Evolutionary conservation across 176 grass and related monocot genomes (phyloP), one percentile per base, ranked within the genome.

Genomic region (Metroxylon sagu): DNA sequence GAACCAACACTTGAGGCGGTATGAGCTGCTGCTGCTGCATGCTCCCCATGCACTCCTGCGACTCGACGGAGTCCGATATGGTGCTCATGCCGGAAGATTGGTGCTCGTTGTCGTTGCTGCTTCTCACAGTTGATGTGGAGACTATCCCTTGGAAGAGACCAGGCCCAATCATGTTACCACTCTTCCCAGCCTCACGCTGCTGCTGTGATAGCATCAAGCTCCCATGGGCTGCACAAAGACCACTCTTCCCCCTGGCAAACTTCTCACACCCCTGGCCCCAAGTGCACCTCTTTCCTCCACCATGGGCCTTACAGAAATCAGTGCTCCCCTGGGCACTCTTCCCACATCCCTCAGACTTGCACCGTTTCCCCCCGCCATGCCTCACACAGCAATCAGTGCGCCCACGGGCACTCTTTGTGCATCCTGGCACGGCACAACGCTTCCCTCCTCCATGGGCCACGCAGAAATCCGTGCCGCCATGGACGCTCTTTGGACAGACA

Each of bases 311-410:
- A 59, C 87, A 89, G 74, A 69, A 76, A 52, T 85, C 71, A 2
- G 82, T 90, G 61, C 75, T 85, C 4, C 87, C 87, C 43, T 90
- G 87, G 16, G 87, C 87, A 69, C 87, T 90, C 82, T 82, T 90
- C 39, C 64, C 75, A 71, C 87, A 90, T 19, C 55, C 72, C 10
- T 79, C 75, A 43, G 76, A 65, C 28, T 23, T 6, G 64, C 87
- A 90, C 48, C 87, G 71, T 72, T 76, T 90, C 12, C 87, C 87
- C 6, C 87, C 87, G 39, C 87, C 87, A 61, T 90, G 87, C 63
- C 57, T 75, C 0, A 90, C 87, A 66, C 87, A 90, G 15, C 68
- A 75, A 53, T 85, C 78, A 7, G 87, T 90, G 29, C 82, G 78
- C 2, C 87, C 87, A 19, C 87, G 82, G 19, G 87, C 87, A 80